A percentile compares a stretch with the other conserved stretches of the same genome.
Conservation (phyloP, 257 asterid species). For the Solanum gracilifrons region DNA sequence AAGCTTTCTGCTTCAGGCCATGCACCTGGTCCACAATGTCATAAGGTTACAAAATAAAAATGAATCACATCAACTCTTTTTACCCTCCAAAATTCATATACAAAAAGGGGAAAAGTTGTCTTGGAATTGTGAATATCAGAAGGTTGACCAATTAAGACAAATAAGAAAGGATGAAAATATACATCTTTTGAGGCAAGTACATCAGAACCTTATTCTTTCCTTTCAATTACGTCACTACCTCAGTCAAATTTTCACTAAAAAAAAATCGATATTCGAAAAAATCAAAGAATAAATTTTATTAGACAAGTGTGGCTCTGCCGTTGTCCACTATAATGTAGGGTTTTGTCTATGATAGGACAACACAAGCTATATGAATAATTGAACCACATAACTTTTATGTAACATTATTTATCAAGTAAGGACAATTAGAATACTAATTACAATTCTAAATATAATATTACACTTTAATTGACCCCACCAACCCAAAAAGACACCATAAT, state of each 20-base stretch:
- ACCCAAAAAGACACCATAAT: not conserved
- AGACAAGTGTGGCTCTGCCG: not conserved
- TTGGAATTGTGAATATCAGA: not conserved
- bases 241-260: not conserved
- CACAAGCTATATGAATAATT: not conserved
- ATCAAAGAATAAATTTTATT: not conserved
- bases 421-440: too few species aligned
- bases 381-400: not conserved
- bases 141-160: not conserved
- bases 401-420: not conserved
- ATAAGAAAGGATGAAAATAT: not conserved
- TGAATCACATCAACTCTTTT: not conserved
- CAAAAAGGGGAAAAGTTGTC: not conserved
- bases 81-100: not conserved
- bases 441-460: not conserved
- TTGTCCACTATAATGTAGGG: not conserved
- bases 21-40: conserved; percentile 39
- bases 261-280: not conserved
- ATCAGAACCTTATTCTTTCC: not conserved
- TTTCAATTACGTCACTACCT: not conserved
- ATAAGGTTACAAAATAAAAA: not conserved
- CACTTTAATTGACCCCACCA: not conserved
- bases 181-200: not conserved
- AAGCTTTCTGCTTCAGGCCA: conserved; percentile 94
- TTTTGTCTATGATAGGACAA: not conserved